Evolutionary conservation across 768 basidiomycete genomes (phyloP), one percentile per base, ranked within the genome.

Genomic region (Leucocoprinus leucothites): DNA sequence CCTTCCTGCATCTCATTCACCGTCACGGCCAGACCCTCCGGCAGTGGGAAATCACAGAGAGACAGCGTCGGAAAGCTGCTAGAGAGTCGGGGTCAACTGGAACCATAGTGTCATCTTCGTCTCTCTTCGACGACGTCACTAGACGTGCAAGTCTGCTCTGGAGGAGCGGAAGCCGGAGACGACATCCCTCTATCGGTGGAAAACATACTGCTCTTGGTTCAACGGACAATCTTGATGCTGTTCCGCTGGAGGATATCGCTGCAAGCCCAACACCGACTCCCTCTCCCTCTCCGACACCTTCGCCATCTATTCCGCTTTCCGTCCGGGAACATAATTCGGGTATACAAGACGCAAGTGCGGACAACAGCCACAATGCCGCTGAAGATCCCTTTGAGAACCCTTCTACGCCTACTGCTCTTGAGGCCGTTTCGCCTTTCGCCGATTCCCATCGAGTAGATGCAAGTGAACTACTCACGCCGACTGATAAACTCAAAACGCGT

Each of bases 21-120:
- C 9, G n/a, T 18, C 14, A 31, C 47, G 6, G 3, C 4, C 67
- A 93, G 91, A 93, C 82, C 57, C 75, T 94, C 24, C 77, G 79
- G 60, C 79, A 80, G 41, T 93, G 90, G 91, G 91, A 93, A 61
- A 71, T 82, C 44, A 82, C 82, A 38, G 91, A 93, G 64, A 79
- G 87, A 18, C 84, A 84, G 61, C 80, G 88, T 56, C 81, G 91
- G 72, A 91, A 85, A 69, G 77, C 80, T 34, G 85, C 81, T 2
- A 79, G 91, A 53, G 86, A 84, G 53, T 84, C 86, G 4, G 48
- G 38, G 7, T 48, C 53, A 3, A 49, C 59, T 22, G 48, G 60
- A 42, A 62, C 4, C 60, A 69, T 18, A 59, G 64, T 18, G 34
- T 60, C 65, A 9, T 56, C 67, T 11, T 63, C 77, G 3, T 82